Conservation (phyloP, 2,329 filamentous ascomycete genomes). For the Bipolaris cookei region DNA sequence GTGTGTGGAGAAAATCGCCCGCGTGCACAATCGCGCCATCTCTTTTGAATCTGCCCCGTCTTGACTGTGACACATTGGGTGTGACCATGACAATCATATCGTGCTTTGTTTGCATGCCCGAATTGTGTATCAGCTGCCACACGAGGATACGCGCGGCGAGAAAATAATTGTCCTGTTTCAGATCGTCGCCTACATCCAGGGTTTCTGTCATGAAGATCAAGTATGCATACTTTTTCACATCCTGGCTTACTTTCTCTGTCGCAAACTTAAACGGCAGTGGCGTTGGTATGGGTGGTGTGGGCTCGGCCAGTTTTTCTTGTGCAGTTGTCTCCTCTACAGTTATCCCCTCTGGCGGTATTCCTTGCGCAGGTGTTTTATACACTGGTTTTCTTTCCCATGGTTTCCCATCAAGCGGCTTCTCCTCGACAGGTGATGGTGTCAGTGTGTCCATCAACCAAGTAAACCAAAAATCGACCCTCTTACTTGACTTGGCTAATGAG, state of each 20-base stretch:
- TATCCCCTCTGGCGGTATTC: not conserved
- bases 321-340: not conserved
- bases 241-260: not conserved
- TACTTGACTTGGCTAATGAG: too few species aligned
- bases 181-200: constrained; percentile 21
- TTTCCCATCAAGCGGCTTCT: not conserved
- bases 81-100: constrained; percentile 41
- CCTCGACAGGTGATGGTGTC: not conserved
- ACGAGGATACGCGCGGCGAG: constrained; percentile 37
- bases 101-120: constrained; percentile 29
- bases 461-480: too few species aligned
- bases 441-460: too few species aligned
- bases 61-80: constrained; percentile 27
- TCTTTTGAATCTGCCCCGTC: constrained; percentile 26
- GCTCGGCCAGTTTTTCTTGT: not conserved
- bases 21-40: constrained; percentile 38
- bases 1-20: constrained; percentile 30
- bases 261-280: constrained; percentile 2
- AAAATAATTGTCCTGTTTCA: constrained; percentile 40
- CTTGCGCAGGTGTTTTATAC: not conserved
- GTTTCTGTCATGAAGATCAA: constrained; percentile 35
- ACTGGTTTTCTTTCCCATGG: not conserved
- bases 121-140: constrained; percentile 40
- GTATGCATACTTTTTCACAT: constrained; percentile 26
- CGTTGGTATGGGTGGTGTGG: not conserved